Base-by-base conservation (phyloP, 1,284 basidiomycete genomes). In the Ustilago curta region DNA sequence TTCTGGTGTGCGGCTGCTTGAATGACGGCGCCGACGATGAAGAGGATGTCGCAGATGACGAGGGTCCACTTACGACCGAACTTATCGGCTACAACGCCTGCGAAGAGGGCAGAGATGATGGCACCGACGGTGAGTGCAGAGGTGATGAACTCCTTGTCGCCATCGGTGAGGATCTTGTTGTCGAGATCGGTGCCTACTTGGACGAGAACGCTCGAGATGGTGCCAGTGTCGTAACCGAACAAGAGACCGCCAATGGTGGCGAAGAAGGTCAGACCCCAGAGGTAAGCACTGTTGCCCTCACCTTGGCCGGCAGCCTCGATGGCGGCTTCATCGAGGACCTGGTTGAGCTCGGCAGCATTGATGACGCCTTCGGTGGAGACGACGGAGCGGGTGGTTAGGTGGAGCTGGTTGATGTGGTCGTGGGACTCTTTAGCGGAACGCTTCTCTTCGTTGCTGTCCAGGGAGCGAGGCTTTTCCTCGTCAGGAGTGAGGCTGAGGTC, bases 1-100 rank as follows among this genome's bases (percentile, higher is more conserved):
- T 85, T 80, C 59, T 79, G 82, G 31, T 83, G 83, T 12, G 84
- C 54, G 0, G 70, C 73, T 21, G 84, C 84, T 66, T 86, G 85
- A 31, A 87, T 71, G 45, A 86, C 48, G 7, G 86, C 86, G 29
- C 86, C 86, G 56, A 84, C 23, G 57, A 77, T 56, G 48, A 84
- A 84, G 21, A 84, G 47, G 59, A 79, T 67, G 9, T 77, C 78
- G 29, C 78, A 76, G 19, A 77, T 61, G 39, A 84, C 59, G 16
- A 84, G 68, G 31, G 77, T 73, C 71, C 83, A 84, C 61, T 86
- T 87, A 29, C 86, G 78, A 11, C 86, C 86, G 47, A 85, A 78
- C 48, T 76, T 80, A 76, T 86, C 86, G 2, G 80, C 76, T 4
- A 77, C 12, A 11, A 69, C 49, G 4, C 86, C 85, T 9, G 82